A percentile compares a stretch with the other conserved stretches of the same genome.
Conservation (phyloP, 192 early-diverging fungal species). For the Kickxella alabastrina region DNA sequence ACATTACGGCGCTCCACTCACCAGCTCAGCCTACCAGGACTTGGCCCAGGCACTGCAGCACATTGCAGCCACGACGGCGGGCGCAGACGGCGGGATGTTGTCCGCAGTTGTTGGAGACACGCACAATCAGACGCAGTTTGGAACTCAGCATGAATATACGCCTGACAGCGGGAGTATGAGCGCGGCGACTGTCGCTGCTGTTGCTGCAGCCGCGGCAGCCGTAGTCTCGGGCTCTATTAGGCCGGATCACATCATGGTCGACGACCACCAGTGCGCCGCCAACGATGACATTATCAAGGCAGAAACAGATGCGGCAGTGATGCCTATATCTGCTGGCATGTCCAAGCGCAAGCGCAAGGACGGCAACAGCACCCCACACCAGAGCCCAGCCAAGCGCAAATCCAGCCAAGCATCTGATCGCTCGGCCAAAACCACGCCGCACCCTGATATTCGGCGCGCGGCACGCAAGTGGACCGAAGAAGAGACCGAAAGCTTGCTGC, state of each 20-base stretch:
- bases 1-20: slow-evolving; percentile 25
- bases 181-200: background rate
- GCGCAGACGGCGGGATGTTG: slow-evolving; percentile 8
- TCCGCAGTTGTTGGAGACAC: background rate
- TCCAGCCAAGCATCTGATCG: slow-evolving; percentile 19
- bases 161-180: background rate
- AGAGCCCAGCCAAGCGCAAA: slow-evolving; percentile 27
- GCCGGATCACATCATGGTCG: slow-evolving; percentile 17
- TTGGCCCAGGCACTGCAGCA: slow-evolving; percentile 44
- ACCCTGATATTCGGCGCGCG: slow-evolving; percentile 26
- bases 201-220: background rate
- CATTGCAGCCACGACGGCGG: slow-evolving; percentile 31
- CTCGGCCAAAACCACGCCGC: background rate
- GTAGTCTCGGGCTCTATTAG: slow-evolving; percentile 5
- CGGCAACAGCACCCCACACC: slow-evolving; percentile 6
- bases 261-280: background rate
- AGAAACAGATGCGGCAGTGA: background rate
- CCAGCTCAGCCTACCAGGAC: slow-evolving; percentile 34
- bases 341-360: slow-evolving; percentile 45
- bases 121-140: slow-evolving; percentile 1
- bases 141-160: slow-evolving; percentile 1
- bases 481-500: slow-evolving; percentile 40
- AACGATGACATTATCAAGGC: background rate
- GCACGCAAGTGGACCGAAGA: slow-evolving; percentile 50
- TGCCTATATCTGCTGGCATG: background rate